Evolutionary conservation across 352 stramenopile genomes (phyloP).

Genomic region (Thalassiosira exigua): DNA sequence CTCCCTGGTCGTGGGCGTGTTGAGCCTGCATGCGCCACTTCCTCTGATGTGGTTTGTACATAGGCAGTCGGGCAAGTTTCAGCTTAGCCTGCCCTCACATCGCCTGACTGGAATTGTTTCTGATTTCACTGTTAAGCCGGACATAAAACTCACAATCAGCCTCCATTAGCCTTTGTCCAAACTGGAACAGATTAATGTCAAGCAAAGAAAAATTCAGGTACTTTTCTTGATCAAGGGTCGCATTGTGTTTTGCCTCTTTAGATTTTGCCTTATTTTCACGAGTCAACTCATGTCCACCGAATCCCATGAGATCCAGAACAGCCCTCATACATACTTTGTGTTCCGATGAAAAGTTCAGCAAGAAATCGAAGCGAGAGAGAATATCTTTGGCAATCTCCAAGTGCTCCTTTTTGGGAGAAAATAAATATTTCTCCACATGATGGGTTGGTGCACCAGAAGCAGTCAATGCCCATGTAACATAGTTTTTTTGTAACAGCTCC

Average conservation of each 20-base stretch:
- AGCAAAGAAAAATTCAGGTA: constrained; percentile 20
- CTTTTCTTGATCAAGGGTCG: neutral
- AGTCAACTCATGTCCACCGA: neutral
- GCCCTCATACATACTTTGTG: neutral
- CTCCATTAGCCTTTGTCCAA: constrained; percentile 23
- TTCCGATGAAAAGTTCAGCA: constrained; percentile 17
- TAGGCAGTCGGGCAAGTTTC: too few species aligned
- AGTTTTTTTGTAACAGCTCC: constrained; percentile 21
- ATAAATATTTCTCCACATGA: neutral
- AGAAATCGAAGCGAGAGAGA: constrained; percentile 30
- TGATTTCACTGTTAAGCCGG: too few species aligned
- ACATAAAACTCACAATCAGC: constrained; percentile 30
- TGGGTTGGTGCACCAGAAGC: neutral
- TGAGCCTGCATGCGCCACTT: too few species aligned
- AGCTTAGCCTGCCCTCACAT: too few species aligned
- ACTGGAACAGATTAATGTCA: constrained; percentile 30
- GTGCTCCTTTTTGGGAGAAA: constrained; percentile 1
- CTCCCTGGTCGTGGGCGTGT: too few species aligned
- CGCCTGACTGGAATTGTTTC: too few species aligned
- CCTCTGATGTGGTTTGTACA: too few species aligned
- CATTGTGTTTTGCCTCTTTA: neutral
- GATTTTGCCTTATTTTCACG: neutral
- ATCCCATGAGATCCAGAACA: constrained; percentile 32
- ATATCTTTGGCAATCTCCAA: constrained; percentile 33
- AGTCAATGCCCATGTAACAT: constrained; percentile 41